These are phyloP conservation scores for Verticillium isaacii DNA, from an alignment of 2,329 filamentous ascomycete species.

Conservation along the genomic window DNA sequence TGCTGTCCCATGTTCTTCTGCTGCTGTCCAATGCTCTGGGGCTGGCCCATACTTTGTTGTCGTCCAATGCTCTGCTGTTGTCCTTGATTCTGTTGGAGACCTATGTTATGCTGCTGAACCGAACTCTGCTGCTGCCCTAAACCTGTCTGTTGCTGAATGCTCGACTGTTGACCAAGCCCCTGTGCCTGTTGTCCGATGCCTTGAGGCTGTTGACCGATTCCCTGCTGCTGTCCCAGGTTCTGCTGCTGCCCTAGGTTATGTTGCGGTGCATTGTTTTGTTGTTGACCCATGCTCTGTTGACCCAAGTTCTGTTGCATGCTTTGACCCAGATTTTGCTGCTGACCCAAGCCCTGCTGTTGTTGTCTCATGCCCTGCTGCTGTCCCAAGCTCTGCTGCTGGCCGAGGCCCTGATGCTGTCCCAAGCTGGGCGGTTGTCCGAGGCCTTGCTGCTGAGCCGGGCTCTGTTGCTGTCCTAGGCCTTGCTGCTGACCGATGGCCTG, in stretches of 20 bases:
- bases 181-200: constrained; percentile 14
- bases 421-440: constrained; percentile 4
- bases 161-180: constrained; percentile 6
- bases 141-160: constrained; percentile 2
- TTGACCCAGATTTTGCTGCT: constrained; percentile 21
- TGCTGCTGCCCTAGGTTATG: constrained; percentile 13
- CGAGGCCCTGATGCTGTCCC: constrained; percentile 5
- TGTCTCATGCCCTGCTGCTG: constrained; percentile 7
- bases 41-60: constrained; percentile 22
- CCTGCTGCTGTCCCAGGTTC: constrained; percentile 20
- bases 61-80: constrained; percentile 13
- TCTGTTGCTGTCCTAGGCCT: constrained; percentile 6
- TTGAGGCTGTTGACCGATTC: constrained; percentile 9
- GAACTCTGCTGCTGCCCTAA: constrained; percentile 14
- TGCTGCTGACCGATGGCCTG: constrained; percentile 11
- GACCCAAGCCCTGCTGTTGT: constrained; percentile 12
- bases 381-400: constrained; percentile 5
- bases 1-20: constrained; percentile 13
- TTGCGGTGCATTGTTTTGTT: constrained; percentile 22
- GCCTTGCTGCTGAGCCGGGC: constrained; percentile 6
- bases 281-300: constrained; percentile 19
- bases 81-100: constrained; percentile 23
- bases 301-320: constrained; percentile 13
- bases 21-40: constrained; percentile 22
- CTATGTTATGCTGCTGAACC: constrained; percentile 21